phyloP scores from a whole-genome alignment of 2,329 filamentous ascomycete species.

The Berkeleyomyces rouxiae region DNA sequence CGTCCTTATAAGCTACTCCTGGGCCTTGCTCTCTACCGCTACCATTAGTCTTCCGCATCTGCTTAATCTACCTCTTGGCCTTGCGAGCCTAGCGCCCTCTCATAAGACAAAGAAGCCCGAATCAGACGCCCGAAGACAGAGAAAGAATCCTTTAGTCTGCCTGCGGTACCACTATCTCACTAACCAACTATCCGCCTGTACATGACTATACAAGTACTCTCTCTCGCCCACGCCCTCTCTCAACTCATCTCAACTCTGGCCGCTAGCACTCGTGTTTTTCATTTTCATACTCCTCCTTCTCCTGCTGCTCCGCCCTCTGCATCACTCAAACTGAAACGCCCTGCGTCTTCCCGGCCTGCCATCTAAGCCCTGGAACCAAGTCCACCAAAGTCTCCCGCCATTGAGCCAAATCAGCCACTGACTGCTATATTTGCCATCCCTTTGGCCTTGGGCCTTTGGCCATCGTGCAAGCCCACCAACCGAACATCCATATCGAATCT shows the following conservation, averaged over 20 bases:
- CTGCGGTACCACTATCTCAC: too few relatives aligned
- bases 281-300: too few relatives aligned
- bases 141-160: background rate
- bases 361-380: background rate
- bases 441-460: background rate
- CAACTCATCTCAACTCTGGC: background rate
- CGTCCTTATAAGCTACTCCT: too few relatives aligned
- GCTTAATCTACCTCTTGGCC: background rate
- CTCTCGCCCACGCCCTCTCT: too few relatives aligned
- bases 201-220: too few relatives aligned
- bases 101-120: background rate
- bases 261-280: too few relatives aligned
- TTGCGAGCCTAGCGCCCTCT: background rate
- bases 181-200: too few relatives aligned
- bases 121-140: background rate
- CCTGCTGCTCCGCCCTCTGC: background rate
- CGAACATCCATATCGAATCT: background rate
- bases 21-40: too few relatives aligned
- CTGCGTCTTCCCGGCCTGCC: background rate
- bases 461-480: background rate
- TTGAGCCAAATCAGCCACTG: background rate
- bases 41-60: background rate
- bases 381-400: background rate
- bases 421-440: background rate
- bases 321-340: background rate